Evolutionary conservation across 2,329 filamentous ascomycete species (phyloP).

Genomic region (Paecilomyces sp.): DNA sequence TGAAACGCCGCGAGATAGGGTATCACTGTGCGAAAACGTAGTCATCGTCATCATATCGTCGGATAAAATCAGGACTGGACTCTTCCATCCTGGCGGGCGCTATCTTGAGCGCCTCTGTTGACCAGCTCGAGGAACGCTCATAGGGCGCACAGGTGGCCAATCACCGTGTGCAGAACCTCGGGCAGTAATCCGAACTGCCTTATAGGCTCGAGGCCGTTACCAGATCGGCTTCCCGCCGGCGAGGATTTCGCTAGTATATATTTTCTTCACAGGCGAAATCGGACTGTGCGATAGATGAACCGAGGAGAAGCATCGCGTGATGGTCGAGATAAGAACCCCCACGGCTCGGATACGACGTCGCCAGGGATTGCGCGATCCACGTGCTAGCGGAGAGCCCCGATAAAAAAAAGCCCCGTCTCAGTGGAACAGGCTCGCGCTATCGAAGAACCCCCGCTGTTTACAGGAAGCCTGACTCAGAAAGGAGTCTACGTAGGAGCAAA

Average conservation of each 20-base stretch:
- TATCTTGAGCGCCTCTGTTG: neutral
- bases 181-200: neutral
- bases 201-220: neutral
- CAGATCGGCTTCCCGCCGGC: neutral
- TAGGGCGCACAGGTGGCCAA: neutral
- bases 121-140: neutral
- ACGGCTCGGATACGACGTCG: neutral
- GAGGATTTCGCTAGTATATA: neutral
- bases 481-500: conserved; percentile 33
- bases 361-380: neutral
- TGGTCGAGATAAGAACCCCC: neutral
- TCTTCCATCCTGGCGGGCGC: neutral
- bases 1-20: neutral
- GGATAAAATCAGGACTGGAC: neutral
- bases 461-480: conserved; percentile 43
- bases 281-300: neutral
- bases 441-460: conserved; percentile 17
- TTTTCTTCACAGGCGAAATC: neutral
- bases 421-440: neutral
- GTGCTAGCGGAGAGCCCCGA: neutral
- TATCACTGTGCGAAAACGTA: neutral
- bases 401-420: neutral
- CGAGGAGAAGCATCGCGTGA: neutral
- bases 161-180: neutral
- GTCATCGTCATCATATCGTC: neutral